A percentile compares a stretch with the other conserved stretches of the same genome.
phyloP scores from a whole-genome alignment of 768 basidiomycete species.

The Ramaria sp. region DNA sequence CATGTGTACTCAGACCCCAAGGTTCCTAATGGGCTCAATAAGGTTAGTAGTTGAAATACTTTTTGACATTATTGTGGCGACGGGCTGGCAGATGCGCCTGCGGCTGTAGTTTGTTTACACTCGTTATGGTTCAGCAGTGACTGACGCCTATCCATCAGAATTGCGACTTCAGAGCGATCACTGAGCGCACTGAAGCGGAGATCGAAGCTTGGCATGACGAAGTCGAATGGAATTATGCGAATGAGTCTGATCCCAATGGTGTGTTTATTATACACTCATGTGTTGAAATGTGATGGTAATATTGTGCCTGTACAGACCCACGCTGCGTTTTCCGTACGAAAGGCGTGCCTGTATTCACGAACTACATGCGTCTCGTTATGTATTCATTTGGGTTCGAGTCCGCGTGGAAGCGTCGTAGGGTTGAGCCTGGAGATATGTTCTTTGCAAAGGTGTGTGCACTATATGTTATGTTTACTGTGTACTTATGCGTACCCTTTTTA shows the following conservation, averaged over 20 bases:
- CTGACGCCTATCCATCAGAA: too few species aligned
- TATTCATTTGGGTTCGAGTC: conserved; percentile 82
- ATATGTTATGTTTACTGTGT: neutral
- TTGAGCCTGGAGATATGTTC: conserved; percentile 53
- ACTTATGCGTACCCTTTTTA: conserved; percentile 15
- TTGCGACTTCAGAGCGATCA: conserved; percentile 58
- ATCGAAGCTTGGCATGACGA: conserved; percentile 7
- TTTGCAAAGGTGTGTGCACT: conserved; percentile 49
- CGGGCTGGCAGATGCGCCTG: too few species aligned
- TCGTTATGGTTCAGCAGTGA: too few species aligned
- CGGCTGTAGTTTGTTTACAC: too few species aligned
- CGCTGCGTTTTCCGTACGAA: neutral
- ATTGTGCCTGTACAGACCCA: neutral
- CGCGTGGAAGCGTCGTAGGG: conserved; percentile 52
- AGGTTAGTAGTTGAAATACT: conserved; percentile 21
- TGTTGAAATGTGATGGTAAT: neutral
- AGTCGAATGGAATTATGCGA: conserved; percentile 1
- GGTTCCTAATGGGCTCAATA: conserved; percentile 48
- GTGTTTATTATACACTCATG: neutral
- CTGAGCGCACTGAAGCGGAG: conserved; percentile 16
- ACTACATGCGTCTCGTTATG: conserved; percentile 75
- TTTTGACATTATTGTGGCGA: too few species aligned
- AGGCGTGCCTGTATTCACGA: conserved; percentile 14
- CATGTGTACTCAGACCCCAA: conserved; percentile 27
- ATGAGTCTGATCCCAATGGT: neutral